Base-by-base conservation (phyloP, 306 rosid species). In the Vicia sativa region DNA sequence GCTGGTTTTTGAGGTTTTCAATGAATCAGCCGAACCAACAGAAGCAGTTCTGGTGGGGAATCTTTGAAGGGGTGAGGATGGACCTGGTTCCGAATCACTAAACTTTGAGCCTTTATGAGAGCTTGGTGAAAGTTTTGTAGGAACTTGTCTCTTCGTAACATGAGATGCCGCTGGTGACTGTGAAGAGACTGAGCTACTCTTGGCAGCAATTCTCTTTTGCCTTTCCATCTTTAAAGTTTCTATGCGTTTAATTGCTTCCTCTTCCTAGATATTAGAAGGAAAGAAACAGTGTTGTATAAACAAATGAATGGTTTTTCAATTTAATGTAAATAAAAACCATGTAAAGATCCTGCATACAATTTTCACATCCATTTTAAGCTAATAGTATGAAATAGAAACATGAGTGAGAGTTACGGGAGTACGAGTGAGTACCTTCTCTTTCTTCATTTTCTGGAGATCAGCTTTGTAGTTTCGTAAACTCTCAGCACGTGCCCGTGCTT, bases 361-460 rank as follows among this genome's bases (percentile, higher is more conserved):
- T 57, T 57, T 68, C 42, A 52, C 4, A 49, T 69, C 21, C 42
- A 53, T 56, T 73, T 62, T 29, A 75, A 44, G 82, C 21, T 68
- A 68, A 55, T 29, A 44, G 44, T 18, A 54, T 25, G 64, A 26
- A 43, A 76, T 35, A 25, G 13, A 34, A 41, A 31, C 29, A 15
- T n/a, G 38, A 28, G 44, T 19, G 53, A 25, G 65, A 68, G 65
- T 13, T 50, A 45, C 4, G 28, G 57, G 44, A 70, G 48, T 42
- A 63, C 53, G 65, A 68, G 42, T 9, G 55, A 71, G 45, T 76
- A 93, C 99, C 99, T 87, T 95, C 81, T 95, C 96, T 88, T 88
- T 91, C 89, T 95, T 95, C 82, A 88, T 76, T 83, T 91, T 95
- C 83, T 87, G 99, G 68, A 95, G 99, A 82, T 95, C 96, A 60